These are phyloP conservation scores for Ogataea angusta DNA, from an alignment of 805 yeast genomes.

Conservation along the genomic window DNA sequence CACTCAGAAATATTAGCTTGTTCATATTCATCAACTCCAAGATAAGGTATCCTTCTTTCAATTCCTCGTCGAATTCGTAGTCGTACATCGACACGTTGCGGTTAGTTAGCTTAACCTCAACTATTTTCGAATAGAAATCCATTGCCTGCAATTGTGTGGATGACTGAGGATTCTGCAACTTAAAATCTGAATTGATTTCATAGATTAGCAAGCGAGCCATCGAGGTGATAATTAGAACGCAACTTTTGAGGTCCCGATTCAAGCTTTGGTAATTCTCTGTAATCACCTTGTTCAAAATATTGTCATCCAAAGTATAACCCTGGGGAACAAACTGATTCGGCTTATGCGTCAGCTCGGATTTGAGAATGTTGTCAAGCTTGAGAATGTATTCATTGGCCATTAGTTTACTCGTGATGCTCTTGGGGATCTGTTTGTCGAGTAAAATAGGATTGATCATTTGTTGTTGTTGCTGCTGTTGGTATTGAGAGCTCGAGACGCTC, in stretches of 20 bases:
- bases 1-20: constrained; percentile 53
- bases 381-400: constrained; percentile 32
- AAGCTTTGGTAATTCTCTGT: constrained; percentile 29
- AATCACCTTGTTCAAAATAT: constrained; percentile 29
- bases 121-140: constrained; percentile 33
- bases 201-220: constrained; percentile 35
- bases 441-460: constrained; percentile 33
- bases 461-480: constrained; percentile 27
- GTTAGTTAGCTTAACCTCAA: constrained; percentile 45
- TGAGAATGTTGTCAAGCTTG: constrained; percentile 32
- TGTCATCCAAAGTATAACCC: constrained; percentile 32
- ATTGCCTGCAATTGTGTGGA: constrained; percentile 40
- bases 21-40: constrained; percentile 57
- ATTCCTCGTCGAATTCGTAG: constrained; percentile 65
- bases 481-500: constrained; percentile 16
- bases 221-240: constrained; percentile 35
- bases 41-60: constrained; percentile 58
- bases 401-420: constrained; percentile 27
- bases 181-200: constrained; percentile 32
- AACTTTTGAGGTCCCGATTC: constrained; percentile 31
- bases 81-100: constrained; percentile 71
- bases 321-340: constrained; percentile 27
- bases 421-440: constrained; percentile 32
- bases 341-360: constrained; percentile 33
- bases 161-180: constrained; percentile 31